Conservation (phyloP, 176 grass and related monocot genomes). For the Poa pratensis region DNA sequence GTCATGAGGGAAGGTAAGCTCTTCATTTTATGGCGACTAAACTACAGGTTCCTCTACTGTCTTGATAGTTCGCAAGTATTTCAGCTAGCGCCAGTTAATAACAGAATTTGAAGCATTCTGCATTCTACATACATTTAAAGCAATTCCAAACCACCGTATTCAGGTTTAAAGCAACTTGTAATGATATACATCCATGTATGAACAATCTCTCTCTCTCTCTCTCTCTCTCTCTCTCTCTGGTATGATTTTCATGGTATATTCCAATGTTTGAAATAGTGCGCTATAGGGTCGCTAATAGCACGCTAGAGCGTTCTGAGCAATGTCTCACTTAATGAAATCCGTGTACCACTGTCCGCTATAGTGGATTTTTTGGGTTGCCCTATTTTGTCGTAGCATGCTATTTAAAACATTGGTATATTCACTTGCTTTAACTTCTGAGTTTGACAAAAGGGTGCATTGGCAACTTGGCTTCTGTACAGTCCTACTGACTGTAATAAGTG, state of each 20-base stretch:
- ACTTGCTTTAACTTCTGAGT: background rate
- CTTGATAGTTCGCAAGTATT: background rate
- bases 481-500: background rate
- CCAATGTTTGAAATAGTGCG: too few species aligned
- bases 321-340: too few species aligned
- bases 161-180: background rate
- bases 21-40: background rate
- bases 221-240: background rate
- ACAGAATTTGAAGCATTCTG: background rate
- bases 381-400: too few species aligned
- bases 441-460: background rate
- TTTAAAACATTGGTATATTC: background rate
- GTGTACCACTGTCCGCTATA: too few species aligned
- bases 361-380: too few species aligned
- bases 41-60: background rate
- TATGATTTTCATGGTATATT: background rate
- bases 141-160: background rate
- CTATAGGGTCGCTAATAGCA: too few species aligned
- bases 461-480: too few species aligned
- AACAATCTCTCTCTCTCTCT: too few species aligned
- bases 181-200: background rate
- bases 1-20: background rate
- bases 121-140: background rate
- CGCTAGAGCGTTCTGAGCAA: too few species aligned
- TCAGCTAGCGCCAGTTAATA: background rate